These are phyloP conservation scores for Pisolithus albus DNA, from an alignment of 768 basidiomycete genomes.

Conservation along the genomic window DNA sequence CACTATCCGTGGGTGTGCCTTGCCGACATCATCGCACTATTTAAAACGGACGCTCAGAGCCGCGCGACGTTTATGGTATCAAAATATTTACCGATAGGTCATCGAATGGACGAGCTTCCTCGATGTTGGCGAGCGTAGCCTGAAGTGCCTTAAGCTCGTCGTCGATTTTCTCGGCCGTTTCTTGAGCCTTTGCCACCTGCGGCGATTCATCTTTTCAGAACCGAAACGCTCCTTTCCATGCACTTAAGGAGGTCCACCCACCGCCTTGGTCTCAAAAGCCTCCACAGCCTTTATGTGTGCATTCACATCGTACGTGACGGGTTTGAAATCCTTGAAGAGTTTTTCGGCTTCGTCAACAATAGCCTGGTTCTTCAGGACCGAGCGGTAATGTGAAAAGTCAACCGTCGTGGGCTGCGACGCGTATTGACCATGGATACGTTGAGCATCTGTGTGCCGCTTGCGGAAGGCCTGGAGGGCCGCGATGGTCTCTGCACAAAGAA, in stretches of 20 bases:
- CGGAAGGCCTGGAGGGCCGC: constrained; percentile 90
- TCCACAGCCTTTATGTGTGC: constrained; percentile 93
- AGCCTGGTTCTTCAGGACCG: constrained; percentile 84
- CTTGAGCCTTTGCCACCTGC: constrained; percentile 83
- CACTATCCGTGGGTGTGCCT: constrained; percentile 86
- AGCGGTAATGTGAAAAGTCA: constrained; percentile 89
- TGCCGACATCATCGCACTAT: constrained; percentile 82
- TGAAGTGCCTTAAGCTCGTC: constrained; percentile 86
- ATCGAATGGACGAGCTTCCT: constrained; percentile 95
- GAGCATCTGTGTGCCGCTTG: constrained; percentile 88
- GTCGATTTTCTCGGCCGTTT: constrained; percentile 86
- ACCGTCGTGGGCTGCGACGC: constrained; percentile 71
- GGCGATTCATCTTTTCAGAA: constrained; percentile 1
- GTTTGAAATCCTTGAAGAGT: constrained; percentile 81
- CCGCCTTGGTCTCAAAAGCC: constrained; percentile 93
- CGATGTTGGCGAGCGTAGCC: constrained; percentile 92
- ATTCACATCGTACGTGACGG: constrained; percentile 86
- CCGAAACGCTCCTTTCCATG: background rate
- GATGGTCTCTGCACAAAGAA: constrained; percentile 64
- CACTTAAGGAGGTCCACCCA: constrained; percentile 33
- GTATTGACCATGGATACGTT: constrained; percentile 59
- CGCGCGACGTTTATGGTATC: background rate
- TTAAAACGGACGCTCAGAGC: background rate
- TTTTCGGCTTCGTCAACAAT: constrained; percentile 93
- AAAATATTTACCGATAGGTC: constrained; percentile 76